Evolutionary conservation across 2,329 filamentous ascomycete species (phyloP).

Genomic region (Apiospora arundinis): DNA sequence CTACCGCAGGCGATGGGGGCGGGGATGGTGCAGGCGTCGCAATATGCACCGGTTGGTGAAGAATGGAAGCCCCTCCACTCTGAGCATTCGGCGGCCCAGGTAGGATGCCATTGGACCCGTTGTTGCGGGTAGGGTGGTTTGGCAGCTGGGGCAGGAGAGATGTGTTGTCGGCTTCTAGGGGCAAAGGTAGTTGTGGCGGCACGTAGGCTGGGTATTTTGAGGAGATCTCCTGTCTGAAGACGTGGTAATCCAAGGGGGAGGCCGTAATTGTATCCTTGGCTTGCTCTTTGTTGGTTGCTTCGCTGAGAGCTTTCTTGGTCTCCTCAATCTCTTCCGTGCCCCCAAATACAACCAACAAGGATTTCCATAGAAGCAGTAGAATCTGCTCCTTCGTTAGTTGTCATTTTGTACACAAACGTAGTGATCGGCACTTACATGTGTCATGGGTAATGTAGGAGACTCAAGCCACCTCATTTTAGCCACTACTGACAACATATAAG

Average conservation of each 20-base stretch:
- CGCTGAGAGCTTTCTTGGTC: constrained; percentile 75
- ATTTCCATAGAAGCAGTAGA: constrained; percentile 90
- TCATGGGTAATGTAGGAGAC: constrained; percentile 65
- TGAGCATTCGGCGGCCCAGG: constrained; percentile 60
- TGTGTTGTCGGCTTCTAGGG: constrained; percentile 87
- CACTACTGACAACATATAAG: constrained; percentile 73
- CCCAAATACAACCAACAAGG: constrained; percentile 84
- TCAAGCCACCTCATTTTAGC: constrained; percentile 77
- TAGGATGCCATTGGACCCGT: constrained; percentile 67
- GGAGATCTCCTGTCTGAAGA: constrained; percentile 94
- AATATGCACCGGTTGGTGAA: constrained; percentile 96
- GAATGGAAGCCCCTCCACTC: constrained; percentile 74
- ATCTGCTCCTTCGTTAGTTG: constrained; percentile 53
- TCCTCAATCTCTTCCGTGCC: constrained; percentile 74
- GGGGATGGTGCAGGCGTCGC: constrained; percentile 97
- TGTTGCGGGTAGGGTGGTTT: constrained; percentile 71
- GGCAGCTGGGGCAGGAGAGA: constrained; percentile 87
- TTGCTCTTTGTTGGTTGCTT: constrained; percentile 63
- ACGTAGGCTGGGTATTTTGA: constrained; percentile 98
- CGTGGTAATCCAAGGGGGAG: constrained; percentile 93
- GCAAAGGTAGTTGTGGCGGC: constrained; percentile 81
- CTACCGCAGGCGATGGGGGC: constrained; percentile 84
- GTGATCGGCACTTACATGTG: constrained; percentile 56
- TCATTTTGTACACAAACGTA: neutral
- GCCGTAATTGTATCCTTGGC: constrained; percentile 85